Evolutionary conservation across 2,329 filamentous ascomycete species (phyloP).

Genomic region (Botryotinia globosa): DNA sequence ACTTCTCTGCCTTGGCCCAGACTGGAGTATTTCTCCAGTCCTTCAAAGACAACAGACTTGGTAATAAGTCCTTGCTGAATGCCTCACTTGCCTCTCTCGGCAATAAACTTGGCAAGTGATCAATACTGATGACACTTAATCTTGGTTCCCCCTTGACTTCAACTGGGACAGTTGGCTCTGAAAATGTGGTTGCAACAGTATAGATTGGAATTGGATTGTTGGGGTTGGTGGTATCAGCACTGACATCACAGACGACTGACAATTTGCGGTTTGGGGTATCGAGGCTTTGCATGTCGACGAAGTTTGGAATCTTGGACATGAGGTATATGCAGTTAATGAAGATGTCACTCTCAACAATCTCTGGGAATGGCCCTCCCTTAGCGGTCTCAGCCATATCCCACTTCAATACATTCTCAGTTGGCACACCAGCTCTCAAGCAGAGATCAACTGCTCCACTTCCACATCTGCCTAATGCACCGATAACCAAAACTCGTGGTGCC

Average conservation of each 20-base stretch:
- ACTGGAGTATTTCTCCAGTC: constrained; percentile 69
- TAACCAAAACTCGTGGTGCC: constrained; percentile 73
- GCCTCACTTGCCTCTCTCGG: constrained; percentile 84
- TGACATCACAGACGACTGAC: constrained; percentile 77
- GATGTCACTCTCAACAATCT: constrained; percentile 73
- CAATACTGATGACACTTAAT: constrained; percentile 82
- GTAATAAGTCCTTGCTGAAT: constrained; percentile 76
- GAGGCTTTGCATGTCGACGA: constrained; percentile 71
- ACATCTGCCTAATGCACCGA: constrained; percentile 81
- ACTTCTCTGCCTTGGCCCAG: constrained; percentile 81
- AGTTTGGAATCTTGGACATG: constrained; percentile 72
- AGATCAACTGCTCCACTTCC: constrained; percentile 81
- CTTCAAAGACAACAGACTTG: constrained; percentile 73
- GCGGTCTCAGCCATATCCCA: constrained; percentile 78
- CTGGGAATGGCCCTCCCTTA: constrained; percentile 67
- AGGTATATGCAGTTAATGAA: constrained; percentile 93
- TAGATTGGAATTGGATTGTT: constrained; percentile 74
- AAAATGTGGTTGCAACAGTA: constrained; percentile 79
- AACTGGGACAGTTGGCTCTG: constrained; percentile 79
- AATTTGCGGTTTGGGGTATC: constrained; percentile 67
- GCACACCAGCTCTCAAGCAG: constrained; percentile 70
- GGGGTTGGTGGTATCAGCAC: constrained; percentile 70
- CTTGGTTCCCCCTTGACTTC: constrained; percentile 52
- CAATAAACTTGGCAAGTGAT: constrained; percentile 79
- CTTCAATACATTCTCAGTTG: constrained; percentile 62